Base-by-base conservation (phyloP, 306 rosid genomes). In the Sechiopsis laciniata region DNA sequence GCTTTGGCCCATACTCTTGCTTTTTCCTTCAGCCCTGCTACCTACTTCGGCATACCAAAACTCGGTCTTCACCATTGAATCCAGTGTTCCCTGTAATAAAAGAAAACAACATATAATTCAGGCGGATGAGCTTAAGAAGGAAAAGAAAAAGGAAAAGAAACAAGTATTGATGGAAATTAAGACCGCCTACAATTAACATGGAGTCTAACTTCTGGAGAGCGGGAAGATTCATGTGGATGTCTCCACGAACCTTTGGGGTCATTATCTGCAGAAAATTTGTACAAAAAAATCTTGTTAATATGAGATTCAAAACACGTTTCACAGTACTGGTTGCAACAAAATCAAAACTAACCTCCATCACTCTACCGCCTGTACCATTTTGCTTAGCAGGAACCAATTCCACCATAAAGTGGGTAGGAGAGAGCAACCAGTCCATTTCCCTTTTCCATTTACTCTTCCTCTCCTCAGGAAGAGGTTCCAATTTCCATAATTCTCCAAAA, bases 331-430 rank as follows among this genome's bases (percentile, higher is more conserved):
- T 51, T n/a, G 60, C 73, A 56, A 59, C 42, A 73, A 40, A 84
- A 77, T 74, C 55, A 24, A 73, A 63, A 73, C 21, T 55, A 85
- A 93, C 98, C 97, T 94, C 98, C 71, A 94, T 66, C 42, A 81
- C 88, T 62, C 94, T 82, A 61, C 97, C 98, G 71, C 88, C 83
- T 26, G 95, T 85, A 73, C 88, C 87, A 77, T 80, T 87, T 86
- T 87, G 98, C 86, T 84, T 90, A 51, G 98, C 85, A 42, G 98
- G 98, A 86, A 94, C 97, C 83, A 94, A 79, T 82, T 94, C 97
- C 26, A 94, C 96, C 97, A 94, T 94, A 57, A 86, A 89, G 81
- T 89, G 90, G 37, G 98, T 85, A 45, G 98, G 98, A 59, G 96
- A 90, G 75, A 94, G 83, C 62, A 90, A 83, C 98, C 98, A 94